phyloP scores from a whole-genome alignment of 495 filamentous ascomycete genomes.

The Penicillium parvum region DNA sequence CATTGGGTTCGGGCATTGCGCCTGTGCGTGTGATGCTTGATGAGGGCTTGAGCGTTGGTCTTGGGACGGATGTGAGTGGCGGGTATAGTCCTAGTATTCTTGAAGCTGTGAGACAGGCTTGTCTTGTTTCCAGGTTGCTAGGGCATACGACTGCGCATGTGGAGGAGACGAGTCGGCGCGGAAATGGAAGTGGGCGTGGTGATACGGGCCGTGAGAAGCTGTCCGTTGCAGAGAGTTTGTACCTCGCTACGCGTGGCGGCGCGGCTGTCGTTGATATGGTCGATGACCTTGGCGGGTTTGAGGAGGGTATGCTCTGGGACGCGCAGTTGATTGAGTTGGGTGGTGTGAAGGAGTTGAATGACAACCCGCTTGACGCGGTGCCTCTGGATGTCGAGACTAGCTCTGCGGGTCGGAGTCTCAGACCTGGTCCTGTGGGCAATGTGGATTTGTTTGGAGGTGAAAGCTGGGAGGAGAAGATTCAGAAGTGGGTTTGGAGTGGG shows the following conservation, averaged over 20 bases:
- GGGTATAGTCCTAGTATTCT: slow-evolving; percentile 78
- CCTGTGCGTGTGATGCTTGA: slow-evolving; percentile 69
- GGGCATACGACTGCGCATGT: background rate
- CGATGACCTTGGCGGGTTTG: slow-evolving; percentile 68
- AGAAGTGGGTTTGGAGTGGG: slow-evolving; percentile 87
- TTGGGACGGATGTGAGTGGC: slow-evolving; percentile 87
- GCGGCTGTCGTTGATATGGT: slow-evolving; percentile 70
- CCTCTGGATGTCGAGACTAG: no score
- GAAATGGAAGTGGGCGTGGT: no score
- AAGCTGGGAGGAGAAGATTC: slow-evolving; percentile 70
- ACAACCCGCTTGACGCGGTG: slow-evolving; percentile 8
- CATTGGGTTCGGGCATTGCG: slow-evolving; percentile 69
- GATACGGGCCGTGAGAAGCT: slow-evolving; percentile 53
- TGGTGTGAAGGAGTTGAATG: slow-evolving; percentile 13
- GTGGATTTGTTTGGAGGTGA: slow-evolving; percentile 85
- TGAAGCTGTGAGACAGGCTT: slow-evolving; percentile 72
- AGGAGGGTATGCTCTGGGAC: slow-evolving; percentile 86
- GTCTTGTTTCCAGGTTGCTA: slow-evolving; percentile 61
- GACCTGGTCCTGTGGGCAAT: slow-evolving; percentile 19
- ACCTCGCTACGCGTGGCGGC: slow-evolving; percentile 76
- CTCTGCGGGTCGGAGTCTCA: no score
- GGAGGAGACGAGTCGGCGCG: no score
- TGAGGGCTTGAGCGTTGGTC: slow-evolving; percentile 67
- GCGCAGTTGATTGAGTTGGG: slow-evolving; percentile 71
- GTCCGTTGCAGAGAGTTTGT: slow-evolving; percentile 81